phyloP scores from a whole-genome alignment of 371 early-diverging fungal genomes.

The Mortierella sp. region DNA sequence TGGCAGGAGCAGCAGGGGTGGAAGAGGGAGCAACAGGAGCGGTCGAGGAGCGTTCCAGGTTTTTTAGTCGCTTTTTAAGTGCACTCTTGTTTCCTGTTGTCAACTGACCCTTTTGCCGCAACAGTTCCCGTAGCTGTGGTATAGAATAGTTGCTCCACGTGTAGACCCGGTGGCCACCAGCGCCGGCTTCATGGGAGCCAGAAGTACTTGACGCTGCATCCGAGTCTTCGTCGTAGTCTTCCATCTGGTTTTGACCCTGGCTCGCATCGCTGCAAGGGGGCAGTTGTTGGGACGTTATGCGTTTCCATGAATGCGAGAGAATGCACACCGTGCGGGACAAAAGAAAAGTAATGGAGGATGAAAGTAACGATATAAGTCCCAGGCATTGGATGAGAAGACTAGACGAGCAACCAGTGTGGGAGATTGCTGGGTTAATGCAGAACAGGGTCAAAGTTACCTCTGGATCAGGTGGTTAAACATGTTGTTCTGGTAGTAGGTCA shows the following conservation, averaged over 20 bases:
- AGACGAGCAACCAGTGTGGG: background rate
- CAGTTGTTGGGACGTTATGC: slow-evolving; percentile 16
- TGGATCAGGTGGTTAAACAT: slow-evolving; percentile 50
- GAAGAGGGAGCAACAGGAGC: slow-evolving; percentile 4
- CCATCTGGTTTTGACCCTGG: slow-evolving; percentile 3
- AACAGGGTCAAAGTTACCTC: slow-evolving; percentile 14
- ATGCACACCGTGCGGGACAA: background rate
- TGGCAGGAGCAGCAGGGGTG: background rate
- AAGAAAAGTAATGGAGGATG: background rate
- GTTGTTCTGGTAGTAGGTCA: slow-evolving; percentile 47
- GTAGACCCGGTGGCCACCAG: slow-evolving; percentile 18
- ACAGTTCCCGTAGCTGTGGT: slow-evolving; percentile 45
- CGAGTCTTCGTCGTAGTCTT: slow-evolving; percentile 22
- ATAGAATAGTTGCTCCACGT: slow-evolving; percentile 43
- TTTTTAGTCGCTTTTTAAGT: slow-evolving; percentile 43
- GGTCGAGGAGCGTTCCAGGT: slow-evolving; percentile 26
- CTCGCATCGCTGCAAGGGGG: too few relatives aligned
- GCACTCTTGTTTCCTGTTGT: slow-evolving; percentile 39
- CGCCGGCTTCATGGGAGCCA: background rate
- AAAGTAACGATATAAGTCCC: too few relatives aligned
- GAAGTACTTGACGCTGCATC: slow-evolving; percentile 26
- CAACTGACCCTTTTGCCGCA: slow-evolving; percentile 43
- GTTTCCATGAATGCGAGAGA: background rate
- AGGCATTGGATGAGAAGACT: background rate
- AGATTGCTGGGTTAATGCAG: too few relatives aligned